Evolutionary conservation across 1,284 basidiomycete species (phyloP).

Genomic region (Trichosporon inkin): DNA sequence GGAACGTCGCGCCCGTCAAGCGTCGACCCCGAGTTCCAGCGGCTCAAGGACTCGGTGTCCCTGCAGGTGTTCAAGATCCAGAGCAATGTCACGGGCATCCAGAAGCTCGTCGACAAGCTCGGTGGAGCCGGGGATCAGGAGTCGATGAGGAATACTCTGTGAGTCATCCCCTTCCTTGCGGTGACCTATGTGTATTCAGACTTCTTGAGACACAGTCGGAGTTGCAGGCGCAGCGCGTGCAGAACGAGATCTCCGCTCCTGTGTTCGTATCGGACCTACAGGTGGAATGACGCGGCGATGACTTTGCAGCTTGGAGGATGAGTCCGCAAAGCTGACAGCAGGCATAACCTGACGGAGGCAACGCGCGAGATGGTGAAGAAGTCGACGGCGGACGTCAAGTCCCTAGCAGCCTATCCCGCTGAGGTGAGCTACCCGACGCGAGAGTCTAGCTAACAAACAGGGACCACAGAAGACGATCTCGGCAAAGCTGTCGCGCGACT

Average conservation of each 20-base stretch:
- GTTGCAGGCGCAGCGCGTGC: too few species aligned
- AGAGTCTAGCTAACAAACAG: constrained; percentile 17
- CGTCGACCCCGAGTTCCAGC: constrained; percentile 57
- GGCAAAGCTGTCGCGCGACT: constrained; percentile 88
- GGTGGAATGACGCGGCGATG: too few species aligned
- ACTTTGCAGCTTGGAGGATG: too few species aligned
- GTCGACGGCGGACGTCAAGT: constrained; percentile 87
- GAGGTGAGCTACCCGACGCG: constrained; percentile 21
- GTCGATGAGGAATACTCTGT: constrained; percentile 57
- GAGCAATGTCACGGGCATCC: constrained; percentile 89
- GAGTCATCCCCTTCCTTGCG: constrained; percentile 18
- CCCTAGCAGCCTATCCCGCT: constrained; percentile 65
- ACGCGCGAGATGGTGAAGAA: constrained; percentile 92
- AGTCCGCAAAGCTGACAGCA: constrained; percentile 29
- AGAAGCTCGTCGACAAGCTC: constrained; percentile 86
- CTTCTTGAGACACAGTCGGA: too few species aligned
- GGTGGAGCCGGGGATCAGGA: constrained; percentile 72
- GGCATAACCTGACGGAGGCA: constrained; percentile 79
- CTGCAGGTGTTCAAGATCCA: constrained; percentile 99
- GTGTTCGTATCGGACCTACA: too few species aligned
- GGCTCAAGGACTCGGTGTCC: constrained; percentile 74
- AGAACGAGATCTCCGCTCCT: too few species aligned
- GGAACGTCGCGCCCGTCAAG: constrained; percentile 37
- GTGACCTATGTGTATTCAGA: too few species aligned
- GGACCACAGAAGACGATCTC: constrained; percentile 54